Evolutionary conservation across 23 red algal species (phyloP).

Genomic region (Gracilariopsis chorda): DNA sequence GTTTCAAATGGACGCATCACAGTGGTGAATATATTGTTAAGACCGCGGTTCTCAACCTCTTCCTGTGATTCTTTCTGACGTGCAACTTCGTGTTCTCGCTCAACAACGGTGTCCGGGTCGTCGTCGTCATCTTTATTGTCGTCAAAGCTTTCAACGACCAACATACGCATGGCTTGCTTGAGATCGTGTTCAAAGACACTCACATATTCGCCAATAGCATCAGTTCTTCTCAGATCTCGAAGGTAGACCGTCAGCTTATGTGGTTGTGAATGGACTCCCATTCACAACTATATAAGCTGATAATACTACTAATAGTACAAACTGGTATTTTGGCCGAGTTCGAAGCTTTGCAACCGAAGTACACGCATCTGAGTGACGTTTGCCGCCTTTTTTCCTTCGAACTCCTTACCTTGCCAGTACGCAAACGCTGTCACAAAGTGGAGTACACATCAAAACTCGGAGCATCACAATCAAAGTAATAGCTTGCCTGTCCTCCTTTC

Average conservation of each 20-base stretch:
- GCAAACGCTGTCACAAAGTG: no score
- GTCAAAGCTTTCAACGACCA: neutral
- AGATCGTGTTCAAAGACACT: slow-evolving; percentile 73
- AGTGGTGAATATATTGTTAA: neutral
- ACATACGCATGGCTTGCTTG: neutral
- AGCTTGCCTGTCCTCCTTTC: no score
- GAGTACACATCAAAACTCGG: no score
- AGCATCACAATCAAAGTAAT: no score
- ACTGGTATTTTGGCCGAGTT: no score
- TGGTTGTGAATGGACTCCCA: slow-evolving; percentile 89
- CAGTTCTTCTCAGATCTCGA: slow-evolving; percentile 66
- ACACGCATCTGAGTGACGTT: no score
- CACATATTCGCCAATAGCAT: slow-evolving; percentile 84
- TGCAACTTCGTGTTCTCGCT: neutral
- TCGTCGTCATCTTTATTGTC: slow-evolving; percentile 56
- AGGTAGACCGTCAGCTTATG: slow-evolving; percentile 42
- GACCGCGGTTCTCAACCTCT: neutral
- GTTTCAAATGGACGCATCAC: slow-evolving; percentile 35
- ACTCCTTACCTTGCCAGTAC: no score
- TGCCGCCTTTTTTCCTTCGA: no score
- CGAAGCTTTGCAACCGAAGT: no score
- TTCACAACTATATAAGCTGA: no score
- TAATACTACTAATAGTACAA: no score
- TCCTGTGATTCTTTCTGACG: neutral
- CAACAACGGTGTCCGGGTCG: neutral